Conservation (phyloP, 1,284 basidiomycete species). For the Ustilago cynodontis region DNA sequence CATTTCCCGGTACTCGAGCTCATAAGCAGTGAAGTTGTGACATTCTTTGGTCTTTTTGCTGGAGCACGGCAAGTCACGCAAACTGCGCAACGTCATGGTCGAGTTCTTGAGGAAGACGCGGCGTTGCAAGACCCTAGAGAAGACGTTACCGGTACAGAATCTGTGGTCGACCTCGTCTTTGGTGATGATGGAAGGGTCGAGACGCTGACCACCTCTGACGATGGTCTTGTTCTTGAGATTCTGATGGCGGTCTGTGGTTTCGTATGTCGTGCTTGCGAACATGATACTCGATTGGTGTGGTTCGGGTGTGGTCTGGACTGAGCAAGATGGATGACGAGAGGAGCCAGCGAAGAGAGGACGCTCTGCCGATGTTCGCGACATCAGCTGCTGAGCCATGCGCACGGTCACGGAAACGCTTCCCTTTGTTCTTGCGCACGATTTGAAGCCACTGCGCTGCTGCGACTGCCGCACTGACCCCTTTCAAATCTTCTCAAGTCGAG, state of each 20-base stretch:
- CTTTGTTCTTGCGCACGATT: background rate
- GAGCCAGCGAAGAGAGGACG: background rate
- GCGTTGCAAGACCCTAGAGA: conserved; percentile 16
- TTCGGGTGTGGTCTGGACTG: background rate
- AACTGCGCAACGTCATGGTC: background rate
- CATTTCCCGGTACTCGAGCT: background rate
- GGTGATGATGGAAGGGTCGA: conserved; percentile 24
- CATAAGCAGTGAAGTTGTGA: conserved; percentile 11
- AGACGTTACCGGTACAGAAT: conserved; percentile 21
- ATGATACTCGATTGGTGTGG: background rate
- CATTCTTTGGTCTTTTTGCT: conserved; percentile 5
- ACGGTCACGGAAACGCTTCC: background rate
- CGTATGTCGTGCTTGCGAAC: background rate
- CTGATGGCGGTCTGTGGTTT: background rate
- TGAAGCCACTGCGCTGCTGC: background rate
- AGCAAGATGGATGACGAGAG: background rate
- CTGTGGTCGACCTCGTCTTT: conserved; percentile 27
- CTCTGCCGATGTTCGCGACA: background rate
- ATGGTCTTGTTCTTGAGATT: conserved; percentile 7
- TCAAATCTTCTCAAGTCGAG: background rate
- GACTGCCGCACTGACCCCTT: background rate
- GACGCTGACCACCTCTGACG: conserved; percentile 13
- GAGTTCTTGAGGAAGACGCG: conserved; percentile 18
- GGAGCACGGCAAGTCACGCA: background rate
- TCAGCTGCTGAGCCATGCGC: background rate